A percentile compares a stretch with the other conserved stretches of the same genome.
These are phyloP conservation scores for Citrus sp. DNA, from an alignment of 345 rosid genomes.

Conservation along the genomic window DNA sequence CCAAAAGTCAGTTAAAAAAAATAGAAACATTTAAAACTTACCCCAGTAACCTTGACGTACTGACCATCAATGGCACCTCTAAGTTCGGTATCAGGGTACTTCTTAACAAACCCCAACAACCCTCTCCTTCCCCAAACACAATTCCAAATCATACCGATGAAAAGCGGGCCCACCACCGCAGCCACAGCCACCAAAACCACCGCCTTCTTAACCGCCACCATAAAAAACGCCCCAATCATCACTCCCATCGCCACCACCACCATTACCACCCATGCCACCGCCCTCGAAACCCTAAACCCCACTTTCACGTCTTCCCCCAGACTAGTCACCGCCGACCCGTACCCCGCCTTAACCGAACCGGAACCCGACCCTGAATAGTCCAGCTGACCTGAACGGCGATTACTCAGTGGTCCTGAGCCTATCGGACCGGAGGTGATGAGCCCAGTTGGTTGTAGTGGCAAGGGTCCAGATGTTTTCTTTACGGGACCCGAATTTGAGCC, in stretches of 20 bases:
- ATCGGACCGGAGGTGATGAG: slow-evolving; percentile 86
- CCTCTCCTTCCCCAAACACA: slow-evolving; percentile 73
- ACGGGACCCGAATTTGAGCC: slow-evolving; percentile 71
- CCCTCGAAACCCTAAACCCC: slow-evolving; percentile 73
- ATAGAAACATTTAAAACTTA: slow-evolving; percentile 21
- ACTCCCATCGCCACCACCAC: slow-evolving; percentile 60
- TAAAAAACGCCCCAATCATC: slow-evolving; percentile 66
- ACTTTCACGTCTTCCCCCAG: slow-evolving; percentile 60
- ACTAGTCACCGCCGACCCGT: slow-evolving; percentile 82
- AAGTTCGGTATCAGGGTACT: slow-evolving; percentile 81
- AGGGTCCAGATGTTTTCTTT: slow-evolving; percentile 72
- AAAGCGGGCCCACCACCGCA: slow-evolving; percentile 48
- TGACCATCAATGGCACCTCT: slow-evolving; percentile 95
- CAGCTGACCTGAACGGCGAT: slow-evolving; percentile 70
- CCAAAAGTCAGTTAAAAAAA: neutral
- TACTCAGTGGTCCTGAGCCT: slow-evolving; percentile 35
- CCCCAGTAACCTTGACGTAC: slow-evolving; percentile 93
- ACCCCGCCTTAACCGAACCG: slow-evolving; percentile 46
- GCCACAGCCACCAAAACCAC: slow-evolving; percentile 65
- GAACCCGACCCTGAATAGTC: slow-evolving; percentile 32
- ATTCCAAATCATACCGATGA: slow-evolving; percentile 61
- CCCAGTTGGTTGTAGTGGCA: slow-evolving; percentile 81
- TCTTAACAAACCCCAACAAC: slow-evolving; percentile 52
- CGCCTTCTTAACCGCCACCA: slow-evolving; percentile 74
- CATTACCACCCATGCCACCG: slow-evolving; percentile 67